These are phyloP conservation scores for Venturia oleaginea DNA, from an alignment of 2,329 filamentous ascomycete species.

Conservation along the genomic window DNA sequence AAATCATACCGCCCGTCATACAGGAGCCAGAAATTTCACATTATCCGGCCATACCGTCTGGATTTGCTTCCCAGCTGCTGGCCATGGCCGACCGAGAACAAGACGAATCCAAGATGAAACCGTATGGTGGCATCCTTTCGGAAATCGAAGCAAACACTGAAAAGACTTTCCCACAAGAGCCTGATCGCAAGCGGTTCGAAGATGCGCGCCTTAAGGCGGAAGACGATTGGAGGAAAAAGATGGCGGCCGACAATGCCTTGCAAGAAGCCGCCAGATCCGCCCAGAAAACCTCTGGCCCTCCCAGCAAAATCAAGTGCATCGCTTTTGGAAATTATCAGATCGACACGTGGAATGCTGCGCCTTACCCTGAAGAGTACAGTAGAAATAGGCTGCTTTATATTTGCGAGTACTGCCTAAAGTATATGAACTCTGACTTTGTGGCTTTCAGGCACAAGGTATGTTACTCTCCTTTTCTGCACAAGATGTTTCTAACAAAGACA, in stretches of 20 bases:
- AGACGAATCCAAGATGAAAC: slow-evolving; percentile 82
- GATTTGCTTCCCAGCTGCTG: slow-evolving; percentile 72
- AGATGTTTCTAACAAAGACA: slow-evolving; percentile 19
- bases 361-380: slow-evolving; percentile 97
- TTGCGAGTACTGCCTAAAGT: slow-evolving; percentile 98
- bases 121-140: slow-evolving; percentile 86
- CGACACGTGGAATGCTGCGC: slow-evolving; percentile 97
- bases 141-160: slow-evolving; percentile 87
- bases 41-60: slow-evolving; percentile 52
- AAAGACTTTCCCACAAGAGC: slow-evolving; percentile 70
- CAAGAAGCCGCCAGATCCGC: slow-evolving; percentile 55
- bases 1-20: slow-evolving; percentile 24
- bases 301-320: slow-evolving; percentile 97
- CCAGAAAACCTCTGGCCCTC: slow-evolving; percentile 71
- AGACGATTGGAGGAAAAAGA: slow-evolving; percentile 74
- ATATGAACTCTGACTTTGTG: slow-evolving; percentile 98
- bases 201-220: slow-evolving; percentile 84
- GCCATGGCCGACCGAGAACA: slow-evolving; percentile 82
- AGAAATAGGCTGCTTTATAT: slow-evolving; percentile 96
- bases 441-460: slow-evolving; percentile 83
- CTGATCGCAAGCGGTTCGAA: slow-evolving; percentile 80
- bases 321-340: slow-evolving; percentile 97
- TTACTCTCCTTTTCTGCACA: neutral
- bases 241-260: slow-evolving; percentile 53
- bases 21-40: slow-evolving; percentile 39